These are phyloP conservation scores for Phytophthora citricola DNA, from an alignment of 352 stramenopile genomes.

Conservation along the genomic window DNA sequence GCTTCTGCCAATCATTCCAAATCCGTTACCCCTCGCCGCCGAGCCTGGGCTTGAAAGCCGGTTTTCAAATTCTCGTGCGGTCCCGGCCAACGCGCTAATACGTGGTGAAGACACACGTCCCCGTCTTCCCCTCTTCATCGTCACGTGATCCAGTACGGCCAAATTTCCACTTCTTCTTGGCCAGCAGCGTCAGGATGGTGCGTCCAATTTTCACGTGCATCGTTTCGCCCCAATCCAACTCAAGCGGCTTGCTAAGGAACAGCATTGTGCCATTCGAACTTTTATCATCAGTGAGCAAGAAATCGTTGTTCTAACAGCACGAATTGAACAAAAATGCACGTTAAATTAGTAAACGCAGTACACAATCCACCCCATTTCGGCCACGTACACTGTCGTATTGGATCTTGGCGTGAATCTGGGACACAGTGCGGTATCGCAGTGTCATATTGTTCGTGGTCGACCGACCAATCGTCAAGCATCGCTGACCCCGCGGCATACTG, in stretches of 20 bases:
- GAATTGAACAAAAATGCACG: constrained; percentile 1
- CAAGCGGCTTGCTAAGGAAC: constrained; percentile 79
- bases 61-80: constrained; percentile 20
- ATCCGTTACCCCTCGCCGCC: constrained; percentile 40
- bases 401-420: constrained; percentile 83
- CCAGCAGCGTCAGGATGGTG: constrained; percentile 85
- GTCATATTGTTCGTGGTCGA: constrained; percentile 90
- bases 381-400: constrained; percentile 81
- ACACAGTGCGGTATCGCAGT: constrained; percentile 86
- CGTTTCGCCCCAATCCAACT: constrained; percentile 86
- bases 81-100: constrained; percentile 15
- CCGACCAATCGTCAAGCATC: constrained; percentile 78
- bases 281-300: constrained; percentile 73
- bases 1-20: constrained; percentile 36
- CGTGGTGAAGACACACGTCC: constrained; percentile 40
- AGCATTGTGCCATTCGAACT: constrained; percentile 90
- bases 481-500: constrained; percentile 71
- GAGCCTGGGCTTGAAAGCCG: constrained; percentile 30
- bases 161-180: constrained; percentile 89
- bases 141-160: constrained; percentile 44
- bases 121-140: constrained; percentile 45
- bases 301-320: constrained; percentile 66
- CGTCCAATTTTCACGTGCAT: constrained; percentile 87
- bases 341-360: constrained; percentile 3
- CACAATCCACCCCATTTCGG: not conserved